Conservation (phyloP, 768 basidiomycete genomes). For the Leucocoprinus birnbaumii region DNA sequence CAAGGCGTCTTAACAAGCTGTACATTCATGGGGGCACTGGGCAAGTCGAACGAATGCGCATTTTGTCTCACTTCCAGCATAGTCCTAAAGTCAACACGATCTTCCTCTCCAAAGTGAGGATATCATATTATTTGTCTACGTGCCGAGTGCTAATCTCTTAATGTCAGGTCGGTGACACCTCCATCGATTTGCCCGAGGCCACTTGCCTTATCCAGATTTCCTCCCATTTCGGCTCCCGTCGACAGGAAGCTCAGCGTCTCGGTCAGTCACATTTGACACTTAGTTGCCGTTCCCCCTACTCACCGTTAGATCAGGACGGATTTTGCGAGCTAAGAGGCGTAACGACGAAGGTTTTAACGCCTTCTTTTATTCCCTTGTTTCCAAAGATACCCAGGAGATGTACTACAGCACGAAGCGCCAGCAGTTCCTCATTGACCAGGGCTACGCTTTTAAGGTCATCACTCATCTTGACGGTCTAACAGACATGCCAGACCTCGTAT, state of each 20-base stretch:
- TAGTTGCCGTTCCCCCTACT: constrained; percentile 1
- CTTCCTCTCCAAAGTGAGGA: constrained; percentile 88
- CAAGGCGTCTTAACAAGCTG: constrained; percentile 87
- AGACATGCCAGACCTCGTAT: constrained; percentile 83
- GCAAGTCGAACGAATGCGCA: constrained; percentile 93
- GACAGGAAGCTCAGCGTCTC: constrained; percentile 96
- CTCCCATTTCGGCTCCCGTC: constrained; percentile 96
- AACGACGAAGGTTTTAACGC: constrained; percentile 99
- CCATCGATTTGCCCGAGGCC: constrained; percentile 97
- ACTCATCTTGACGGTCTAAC: constrained; percentile 95
- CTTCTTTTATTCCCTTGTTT: constrained; percentile 98
- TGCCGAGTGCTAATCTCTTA: neutral
- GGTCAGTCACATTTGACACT: constrained; percentile 43
- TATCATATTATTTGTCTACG: neutral
- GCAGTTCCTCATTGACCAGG: constrained; percentile 98
- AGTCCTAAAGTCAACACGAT: constrained; percentile 96
- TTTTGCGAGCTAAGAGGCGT: constrained; percentile 92
- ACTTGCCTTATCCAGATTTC: constrained; percentile 99
- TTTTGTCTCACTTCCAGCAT: constrained; percentile 93
- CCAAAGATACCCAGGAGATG: constrained; percentile 99
- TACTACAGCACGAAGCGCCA: constrained; percentile 99
- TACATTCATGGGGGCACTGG: constrained; percentile 97
- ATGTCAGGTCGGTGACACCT: constrained; percentile 89
- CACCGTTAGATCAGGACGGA: constrained; percentile 62
- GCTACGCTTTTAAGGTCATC: constrained; percentile 99